Base-by-base conservation (phyloP, 148 eudicot species). In the Heliosperma pusillum region DNA sequence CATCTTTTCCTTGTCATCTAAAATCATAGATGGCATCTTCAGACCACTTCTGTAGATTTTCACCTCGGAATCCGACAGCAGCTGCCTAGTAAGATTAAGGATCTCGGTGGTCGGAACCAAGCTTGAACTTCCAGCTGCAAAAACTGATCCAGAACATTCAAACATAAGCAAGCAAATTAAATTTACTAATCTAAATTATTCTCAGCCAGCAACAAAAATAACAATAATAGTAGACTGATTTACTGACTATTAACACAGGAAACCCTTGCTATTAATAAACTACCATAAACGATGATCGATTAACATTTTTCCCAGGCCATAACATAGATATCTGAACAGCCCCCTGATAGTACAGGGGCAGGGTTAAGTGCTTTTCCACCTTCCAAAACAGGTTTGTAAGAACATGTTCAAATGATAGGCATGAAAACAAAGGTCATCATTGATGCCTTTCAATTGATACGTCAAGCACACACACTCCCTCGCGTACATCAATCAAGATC, bases 21-120 rank as follows among this genome's bases (percentile, higher is more conserved):
- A 80, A 29, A 96, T 83, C 74, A 92, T 75, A 62, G 90, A 70
- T 17, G 99, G 99, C 99, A 96, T 92, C 78, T 88, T 96, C 81
- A 90, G 77, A 56, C 72, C 71, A 81, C 70, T 76, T 83, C 97
- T 82, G 76, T 24, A 83, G 69, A 66, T 75, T 82, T 86, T 87
- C 65, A 77, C 76, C 74, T 80, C 84, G 1, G 87, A 80, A 75
- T 86, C 88, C 65, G 88, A 87, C 61, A 92, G 87, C 80, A 96
- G 78, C 83, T 84, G 85, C 67, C 78, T 80, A 0, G 88, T 85
- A 74, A 71, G 88, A 69, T 76, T 79, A 40, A 86, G 72, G 30
- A 85, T 66, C 81, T 91, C 93, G 11, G 82, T 44, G 2, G 87
- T 74, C 20, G 93, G 88, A 53, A 82, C 86, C 75, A 85, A 58